Evolutionary conservation across 169 alveolate genomes (phyloP), one percentile per base, ranked within the genome.

Genomic region (Theileria orientalis): DNA sequence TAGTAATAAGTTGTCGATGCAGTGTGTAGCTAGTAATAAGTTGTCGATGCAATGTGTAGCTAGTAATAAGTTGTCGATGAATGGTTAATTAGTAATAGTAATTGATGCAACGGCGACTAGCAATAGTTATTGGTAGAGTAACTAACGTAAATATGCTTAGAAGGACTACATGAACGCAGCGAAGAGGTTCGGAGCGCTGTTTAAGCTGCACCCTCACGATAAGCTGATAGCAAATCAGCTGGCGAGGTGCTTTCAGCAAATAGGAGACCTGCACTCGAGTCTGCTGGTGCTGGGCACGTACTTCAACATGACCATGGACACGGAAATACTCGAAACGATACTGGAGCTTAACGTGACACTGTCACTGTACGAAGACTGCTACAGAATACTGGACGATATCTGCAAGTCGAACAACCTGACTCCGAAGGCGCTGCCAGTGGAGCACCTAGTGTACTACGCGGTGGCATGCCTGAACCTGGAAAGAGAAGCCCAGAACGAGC

Each of bases 91-190:
- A n/a, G n/a, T n/a, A n/a, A n/a, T n/a, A n/a, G n/a, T n/a, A n/a
- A n/a, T n/a, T n/a, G n/a, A n/a, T n/a, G n/a, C n/a, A n/a, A n/a
- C n/a, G n/a, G n/a, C n/a, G n/a, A n/a, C n/a, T n/a, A n/a, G n/a
- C n/a, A n/a, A n/a, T n/a, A n/a, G n/a, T n/a, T n/a, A n/a, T n/a
- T n/a, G n/a, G n/a, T n/a, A n/a, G n/a, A n/a, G n/a, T n/a, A n/a
- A n/a, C n/a, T n/a, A n/a, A n/a, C n/a, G n/a, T n/a, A 70, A 23
- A 56, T 30, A 52, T 14, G n/a, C 13, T 5, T 49, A 70, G 82
- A 68, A 79, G 37, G 87, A 79, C 78, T 69, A 79, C 44, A 64
- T 37, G 0, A 69, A 71, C 30, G 87, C 87, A 2, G 61, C 73
- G 16, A 71, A 73, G 51, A 61, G 71, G 74, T 35, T 79, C 46